These are phyloP conservation scores for Kokia cookei DNA, from an alignment of 441 rosid species.

Conservation along the genomic window DNA sequence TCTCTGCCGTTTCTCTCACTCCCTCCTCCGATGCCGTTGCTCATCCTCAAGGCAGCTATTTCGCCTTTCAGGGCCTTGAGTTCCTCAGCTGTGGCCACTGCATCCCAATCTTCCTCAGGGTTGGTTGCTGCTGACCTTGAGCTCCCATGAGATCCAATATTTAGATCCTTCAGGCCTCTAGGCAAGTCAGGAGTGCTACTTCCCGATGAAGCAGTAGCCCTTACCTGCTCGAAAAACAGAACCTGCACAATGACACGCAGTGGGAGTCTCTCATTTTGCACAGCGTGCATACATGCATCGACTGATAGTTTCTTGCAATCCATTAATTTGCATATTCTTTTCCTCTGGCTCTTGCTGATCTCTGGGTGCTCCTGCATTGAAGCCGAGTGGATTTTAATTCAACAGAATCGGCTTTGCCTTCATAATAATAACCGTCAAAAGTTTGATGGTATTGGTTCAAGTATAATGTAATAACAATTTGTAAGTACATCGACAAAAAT, in stretches of 20 bases:
- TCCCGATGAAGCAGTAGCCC: conserved; percentile 64
- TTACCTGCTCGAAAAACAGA: conserved; percentile 79
- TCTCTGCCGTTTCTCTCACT: conserved; percentile 29
- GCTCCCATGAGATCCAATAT: conserved; percentile 53
- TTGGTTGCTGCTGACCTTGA: conserved; percentile 56
- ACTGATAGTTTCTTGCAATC: conserved; percentile 81
- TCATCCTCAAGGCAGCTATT: conserved; percentile 50
- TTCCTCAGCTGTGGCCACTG: conserved; percentile 58
- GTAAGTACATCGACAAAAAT: background rate
- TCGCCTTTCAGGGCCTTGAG: conserved; percentile 62
- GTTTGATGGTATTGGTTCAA: background rate
- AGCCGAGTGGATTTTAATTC: background rate
- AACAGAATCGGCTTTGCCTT: background rate
- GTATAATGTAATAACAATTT: background rate
- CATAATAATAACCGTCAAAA: background rate
- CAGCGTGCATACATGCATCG: conserved; percentile 83
- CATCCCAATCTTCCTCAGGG: conserved; percentile 81
- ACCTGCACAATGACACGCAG: conserved; percentile 78
- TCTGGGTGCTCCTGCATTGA: conserved; percentile 57
- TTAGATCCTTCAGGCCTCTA: conserved; percentile 43
- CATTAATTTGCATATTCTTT: conserved; percentile 79
- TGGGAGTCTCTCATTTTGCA: conserved; percentile 85
- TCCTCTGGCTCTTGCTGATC: conserved; percentile 71
- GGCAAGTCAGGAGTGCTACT: conserved; percentile 79
- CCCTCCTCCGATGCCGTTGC: conserved; percentile 29